Conservation (phyloP, 495 filamentous ascomycete species). For the Penicillium parvum region DNA sequence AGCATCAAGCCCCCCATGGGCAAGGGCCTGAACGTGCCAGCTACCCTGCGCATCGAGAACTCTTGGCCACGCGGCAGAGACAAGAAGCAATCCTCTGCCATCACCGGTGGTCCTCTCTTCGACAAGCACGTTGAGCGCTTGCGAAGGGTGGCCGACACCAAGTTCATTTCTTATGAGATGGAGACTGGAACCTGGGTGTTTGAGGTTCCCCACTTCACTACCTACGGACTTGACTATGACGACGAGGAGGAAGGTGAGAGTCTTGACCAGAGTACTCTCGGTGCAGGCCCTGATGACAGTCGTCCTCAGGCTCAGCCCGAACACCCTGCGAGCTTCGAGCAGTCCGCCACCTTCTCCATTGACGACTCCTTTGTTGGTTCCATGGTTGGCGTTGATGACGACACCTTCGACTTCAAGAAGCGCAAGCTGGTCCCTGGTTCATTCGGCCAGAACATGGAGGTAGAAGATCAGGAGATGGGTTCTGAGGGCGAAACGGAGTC, state of each 20-base stretch:
- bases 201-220: constrained; percentile 89
- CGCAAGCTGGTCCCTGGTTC: constrained; percentile 68
- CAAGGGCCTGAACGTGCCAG: constrained; percentile 86
- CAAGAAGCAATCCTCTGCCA: constrained; percentile 48
- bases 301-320: constrained; percentile 47
- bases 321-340: constrained; percentile 39
- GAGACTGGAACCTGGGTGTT: constrained; percentile 86
- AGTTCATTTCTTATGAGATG: constrained; percentile 71
- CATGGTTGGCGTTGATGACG: constrained; percentile 58
- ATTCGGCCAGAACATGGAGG: constrained; percentile 63
- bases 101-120: constrained; percentile 54
- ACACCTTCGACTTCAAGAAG: constrained; percentile 79
- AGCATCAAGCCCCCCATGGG: constrained; percentile 74
- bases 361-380: constrained; percentile 47
- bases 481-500: constrained; percentile 52
- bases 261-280: constrained; percentile 53
- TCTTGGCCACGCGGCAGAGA: constrained; percentile 79
- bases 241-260: constrained; percentile 64
- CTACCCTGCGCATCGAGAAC: constrained; percentile 77
- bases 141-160: constrained; percentile 69
- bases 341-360: constrained; percentile 44
- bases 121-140: constrained; percentile 81
- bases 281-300: constrained; percentile 53
- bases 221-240: constrained; percentile 87
- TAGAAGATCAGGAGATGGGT: constrained; percentile 43